phyloP scores from a whole-genome alignment of 345 rosid species.

The Mangifera indica region DNA sequence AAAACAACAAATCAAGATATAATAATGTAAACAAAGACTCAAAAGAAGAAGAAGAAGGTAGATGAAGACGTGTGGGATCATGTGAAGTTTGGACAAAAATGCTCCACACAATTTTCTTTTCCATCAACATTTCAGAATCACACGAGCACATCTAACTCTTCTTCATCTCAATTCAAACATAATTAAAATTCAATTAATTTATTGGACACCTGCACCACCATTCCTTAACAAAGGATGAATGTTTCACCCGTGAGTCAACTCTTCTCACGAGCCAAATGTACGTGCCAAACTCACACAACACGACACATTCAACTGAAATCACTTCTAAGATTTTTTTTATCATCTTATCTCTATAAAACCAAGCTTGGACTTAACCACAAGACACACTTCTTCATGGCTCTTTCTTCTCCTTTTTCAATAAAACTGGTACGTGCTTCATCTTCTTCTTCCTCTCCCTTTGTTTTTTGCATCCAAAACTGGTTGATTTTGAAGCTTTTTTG shows the following conservation, averaged over 20 bases:
- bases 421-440: background rate
- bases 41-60: background rate
- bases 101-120: background rate
- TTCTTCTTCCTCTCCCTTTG: background rate
- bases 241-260: constrained; percentile 42
- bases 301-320: background rate
- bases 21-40: background rate
- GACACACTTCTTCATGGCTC: background rate
- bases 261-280: constrained; percentile 26
- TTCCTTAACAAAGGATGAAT: background rate
- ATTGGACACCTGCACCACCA: constrained; percentile 19
- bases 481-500: background rate
- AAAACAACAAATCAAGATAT: background rate
- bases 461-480: background rate
- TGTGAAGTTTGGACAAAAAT: constrained; percentile 8
- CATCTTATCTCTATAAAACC: constrained; percentile 24
- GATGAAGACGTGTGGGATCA: constrained; percentile 3
- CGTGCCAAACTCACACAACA: constrained; percentile 8
- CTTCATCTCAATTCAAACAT: background rate
- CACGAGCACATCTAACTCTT: constrained; percentile 41
- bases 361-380: background rate
- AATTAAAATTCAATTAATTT: background rate
- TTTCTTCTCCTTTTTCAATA: too few species aligned
- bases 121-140: constrained; percentile 29
- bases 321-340: background rate